Base-by-base conservation (phyloP, 306 rosid species). In the Cotoneaster glaucophyllus region DNA sequence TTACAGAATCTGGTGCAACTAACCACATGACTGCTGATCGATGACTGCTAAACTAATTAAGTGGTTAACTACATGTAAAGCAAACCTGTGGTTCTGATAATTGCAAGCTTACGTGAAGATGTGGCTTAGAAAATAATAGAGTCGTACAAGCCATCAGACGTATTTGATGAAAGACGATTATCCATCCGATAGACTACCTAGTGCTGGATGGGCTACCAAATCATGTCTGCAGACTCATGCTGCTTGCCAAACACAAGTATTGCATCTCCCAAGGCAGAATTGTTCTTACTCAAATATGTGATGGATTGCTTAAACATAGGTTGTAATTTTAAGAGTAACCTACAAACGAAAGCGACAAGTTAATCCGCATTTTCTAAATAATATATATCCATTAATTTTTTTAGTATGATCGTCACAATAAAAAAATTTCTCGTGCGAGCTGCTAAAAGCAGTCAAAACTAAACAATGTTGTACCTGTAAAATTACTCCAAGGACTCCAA, bases 401-500 rank as follows among this genome's bases (percentile, higher is more conserved):
- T 5, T 14, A 48, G 53, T 48, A 48, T 48, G 53, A 15, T 5
- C 7, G 0, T 48, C 53, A 48, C 53, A 13, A 5, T 14, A 1
- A 1, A 48, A 14, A 48, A 0, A 48, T 4, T 48, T 48, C 7
- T 14, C 53, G 2, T 48, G 53, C 19, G 6, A 14, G 19, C 53
- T 48, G 19, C 6, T 48, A 48, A 48, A 48, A 1, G 18, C 19
- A 4, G 19, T 48, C 6, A 2, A 48, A 48, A 48, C 15, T 15
- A 48, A 17, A 54, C 4, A 54, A 21, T 19, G 12, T 18, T 18
- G 2, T 82, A 86, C 96, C 92, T 91, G 92, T 69, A 96, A 91
- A 77, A 90, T 85, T 67, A 87, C 90, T 32, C 97, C 97, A 1
- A 93, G 85, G 45, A 93, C 91, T 5, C 97, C 97, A 22, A 93